phyloP scores from a whole-genome alignment of 176 grass and related monocot genomes.

The sorghum (Sorghum bicolor) region DNA sequence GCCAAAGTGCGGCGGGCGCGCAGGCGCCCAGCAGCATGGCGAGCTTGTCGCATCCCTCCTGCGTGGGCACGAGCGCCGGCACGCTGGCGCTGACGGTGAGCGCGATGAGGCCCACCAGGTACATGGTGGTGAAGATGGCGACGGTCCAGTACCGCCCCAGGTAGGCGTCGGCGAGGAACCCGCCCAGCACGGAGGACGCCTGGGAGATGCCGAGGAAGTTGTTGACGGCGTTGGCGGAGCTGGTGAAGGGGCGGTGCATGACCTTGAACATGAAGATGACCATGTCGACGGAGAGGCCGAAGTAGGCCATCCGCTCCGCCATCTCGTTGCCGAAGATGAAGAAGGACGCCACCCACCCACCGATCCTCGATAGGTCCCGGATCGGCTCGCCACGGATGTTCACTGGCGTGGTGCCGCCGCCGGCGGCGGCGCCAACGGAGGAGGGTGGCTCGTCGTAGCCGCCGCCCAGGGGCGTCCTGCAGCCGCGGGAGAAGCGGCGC shows the following conservation, averaged over 20 bases:
- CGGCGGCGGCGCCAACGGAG: background rate
- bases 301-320: constrained; percentile 98
- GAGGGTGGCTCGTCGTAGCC: constrained; percentile 26
- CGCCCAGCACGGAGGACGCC: constrained; percentile 80
- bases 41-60: constrained; percentile 57
- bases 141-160: constrained; percentile 96
- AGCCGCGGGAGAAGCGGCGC: constrained; percentile 28
- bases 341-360: constrained; percentile 80
- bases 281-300: constrained; percentile 88
- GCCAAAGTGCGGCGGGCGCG: constrained; percentile 50
- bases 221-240: constrained; percentile 76
- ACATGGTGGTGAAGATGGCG: constrained; percentile 75
- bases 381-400: constrained; percentile 66
- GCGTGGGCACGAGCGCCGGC: constrained; percentile 49
- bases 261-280: constrained; percentile 87
- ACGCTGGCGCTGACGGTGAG: constrained; percentile 70
- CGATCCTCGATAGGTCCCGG: constrained; percentile 54
- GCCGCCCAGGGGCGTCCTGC: constrained; percentile 14
- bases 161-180: constrained; percentile 95
- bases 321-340: constrained; percentile 98
- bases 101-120: constrained; percentile 74
- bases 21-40: constrained; percentile 64
- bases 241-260: constrained; percentile 78
- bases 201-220: constrained; percentile 96
- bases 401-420: constrained; percentile 55